Percentiles rank a stretch among this genome's conserved stretches.
Conservation (phyloP, 2,329 filamentous ascomycete genomes). For the Ampelomyces quisqualis region DNA sequence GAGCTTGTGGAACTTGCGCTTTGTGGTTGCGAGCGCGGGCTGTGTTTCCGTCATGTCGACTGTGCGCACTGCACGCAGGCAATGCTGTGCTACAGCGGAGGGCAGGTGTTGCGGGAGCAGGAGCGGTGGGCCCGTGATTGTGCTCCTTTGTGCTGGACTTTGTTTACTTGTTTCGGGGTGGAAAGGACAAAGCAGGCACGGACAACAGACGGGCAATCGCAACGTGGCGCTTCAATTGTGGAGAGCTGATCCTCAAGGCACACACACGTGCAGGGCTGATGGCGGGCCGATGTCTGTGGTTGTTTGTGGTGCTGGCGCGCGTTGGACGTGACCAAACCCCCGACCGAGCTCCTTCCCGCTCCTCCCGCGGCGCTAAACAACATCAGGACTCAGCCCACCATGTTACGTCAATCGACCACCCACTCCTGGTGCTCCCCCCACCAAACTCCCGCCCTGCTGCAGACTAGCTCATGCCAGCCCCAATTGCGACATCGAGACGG, state of each 20-base stretch:
- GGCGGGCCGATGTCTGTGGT: not conserved
- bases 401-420: constrained; percentile 12
- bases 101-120: too few species aligned
- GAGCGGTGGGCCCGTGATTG: not conserved
- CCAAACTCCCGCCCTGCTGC: constrained; percentile 14
- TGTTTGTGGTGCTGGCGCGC: not conserved
- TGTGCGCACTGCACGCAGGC: not conserved
- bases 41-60: constrained; percentile 25
- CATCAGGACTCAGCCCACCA: too few species aligned
- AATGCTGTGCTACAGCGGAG: too few species aligned
- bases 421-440: constrained; percentile 21
- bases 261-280: too few species aligned
- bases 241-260: too few species aligned
- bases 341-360: constrained; percentile 18
- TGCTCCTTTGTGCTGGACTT: constrained; percentile 20
- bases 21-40: constrained; percentile 70
- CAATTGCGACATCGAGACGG: constrained; percentile 30
- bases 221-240: not conserved
- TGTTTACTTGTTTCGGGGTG: constrained; percentile 21
- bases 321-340: too few species aligned
- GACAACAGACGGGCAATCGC: not conserved
- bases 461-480: constrained; percentile 25
- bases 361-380: constrained; percentile 6
- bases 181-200: not conserved
- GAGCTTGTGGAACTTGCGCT: constrained; percentile 77